Evolutionary conservation across 768 basidiomycete genomes (phyloP).

Genomic region (Albatrellus ellisii): DNA sequence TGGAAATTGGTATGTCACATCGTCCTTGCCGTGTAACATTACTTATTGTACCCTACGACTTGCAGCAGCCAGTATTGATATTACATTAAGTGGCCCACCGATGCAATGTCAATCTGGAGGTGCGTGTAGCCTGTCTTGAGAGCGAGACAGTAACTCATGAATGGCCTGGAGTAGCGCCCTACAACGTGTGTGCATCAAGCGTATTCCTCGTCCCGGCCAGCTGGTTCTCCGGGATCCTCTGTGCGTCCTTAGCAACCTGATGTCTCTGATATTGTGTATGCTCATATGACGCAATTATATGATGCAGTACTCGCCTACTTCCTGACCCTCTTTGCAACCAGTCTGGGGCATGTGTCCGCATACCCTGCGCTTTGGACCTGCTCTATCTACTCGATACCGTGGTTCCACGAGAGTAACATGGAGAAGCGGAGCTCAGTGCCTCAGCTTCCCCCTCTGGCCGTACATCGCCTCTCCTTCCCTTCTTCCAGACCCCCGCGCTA

Average conservation of each 20-base stretch:
- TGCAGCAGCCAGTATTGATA: conserved; percentile 34
- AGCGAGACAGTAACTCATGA: not conserved
- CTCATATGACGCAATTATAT: not conserved
- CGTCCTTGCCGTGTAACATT: conserved; percentile 2
- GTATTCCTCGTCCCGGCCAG: conserved; percentile 16
- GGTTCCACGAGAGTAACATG: conserved; percentile 29
- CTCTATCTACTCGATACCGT: conserved; percentile 38
- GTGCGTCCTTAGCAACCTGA: conserved; percentile 14
- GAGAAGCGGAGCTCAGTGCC: not conserved
- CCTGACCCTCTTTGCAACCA: conserved; percentile 33
- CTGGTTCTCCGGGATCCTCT: conserved; percentile 18
- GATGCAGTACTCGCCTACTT: conserved; percentile 37
- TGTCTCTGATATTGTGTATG: no score
- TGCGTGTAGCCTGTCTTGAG: not conserved
- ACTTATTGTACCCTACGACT: no score
- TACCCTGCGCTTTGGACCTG: conserved; percentile 38
- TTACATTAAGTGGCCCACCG: conserved; percentile 33
- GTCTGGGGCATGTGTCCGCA: conserved; percentile 28
- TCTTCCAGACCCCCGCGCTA: conserved; percentile 1
- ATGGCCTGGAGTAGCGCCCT: conserved; percentile 2
- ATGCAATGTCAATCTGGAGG: conserved; percentile 19
- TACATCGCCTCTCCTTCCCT: not conserved
- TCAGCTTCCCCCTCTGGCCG: conserved; percentile 8
- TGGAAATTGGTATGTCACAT: conserved; percentile 34
- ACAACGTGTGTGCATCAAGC: conserved; percentile 16